phyloP scores from a whole-genome alignment of 345 rosid genomes.

The Mercurialis annua region DNA sequence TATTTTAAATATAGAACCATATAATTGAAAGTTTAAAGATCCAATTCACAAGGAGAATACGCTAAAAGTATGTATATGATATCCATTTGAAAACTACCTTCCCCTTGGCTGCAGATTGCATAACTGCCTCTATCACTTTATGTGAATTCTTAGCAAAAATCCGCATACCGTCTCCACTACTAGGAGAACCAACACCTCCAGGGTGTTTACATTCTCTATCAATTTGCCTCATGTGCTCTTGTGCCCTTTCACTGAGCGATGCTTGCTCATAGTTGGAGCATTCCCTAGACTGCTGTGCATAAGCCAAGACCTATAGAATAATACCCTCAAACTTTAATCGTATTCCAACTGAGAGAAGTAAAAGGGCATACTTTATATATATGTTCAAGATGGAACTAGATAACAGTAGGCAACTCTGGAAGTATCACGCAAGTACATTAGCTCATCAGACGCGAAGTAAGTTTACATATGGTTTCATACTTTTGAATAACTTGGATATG shows the following conservation, averaged over 20 bases:
- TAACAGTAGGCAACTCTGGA: neutral
- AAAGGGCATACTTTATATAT: neutral
- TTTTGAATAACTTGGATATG: no score
- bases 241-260: constrained; percentile 73
- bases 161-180: constrained; percentile 36
- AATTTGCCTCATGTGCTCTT: constrained; percentile 62
- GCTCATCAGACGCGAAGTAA: no score
- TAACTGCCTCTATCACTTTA: constrained; percentile 68
- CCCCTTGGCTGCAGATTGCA: constrained; percentile 74
- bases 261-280: constrained; percentile 73
- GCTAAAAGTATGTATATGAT: neutral
- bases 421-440: neutral
- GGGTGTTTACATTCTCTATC: constrained; percentile 47
- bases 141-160: constrained; percentile 51
- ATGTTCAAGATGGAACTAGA: constrained; percentile 5
- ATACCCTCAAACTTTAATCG: neutral
- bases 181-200: constrained; percentile 36
- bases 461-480: no score
- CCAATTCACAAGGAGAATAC: neutral
- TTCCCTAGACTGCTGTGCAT: constrained; percentile 84
- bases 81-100: constrained; percentile 35
- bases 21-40: neutral
- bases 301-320: constrained; percentile 55
- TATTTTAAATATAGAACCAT: neutral
- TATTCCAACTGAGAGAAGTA: constrained; percentile 1